A percentile compares a stretch with the other conserved stretches of the same genome.
These are phyloP conservation scores for Aspergillus unguis DNA, from an alignment of 2,329 filamentous ascomycete species.

Conservation along the genomic window DNA sequence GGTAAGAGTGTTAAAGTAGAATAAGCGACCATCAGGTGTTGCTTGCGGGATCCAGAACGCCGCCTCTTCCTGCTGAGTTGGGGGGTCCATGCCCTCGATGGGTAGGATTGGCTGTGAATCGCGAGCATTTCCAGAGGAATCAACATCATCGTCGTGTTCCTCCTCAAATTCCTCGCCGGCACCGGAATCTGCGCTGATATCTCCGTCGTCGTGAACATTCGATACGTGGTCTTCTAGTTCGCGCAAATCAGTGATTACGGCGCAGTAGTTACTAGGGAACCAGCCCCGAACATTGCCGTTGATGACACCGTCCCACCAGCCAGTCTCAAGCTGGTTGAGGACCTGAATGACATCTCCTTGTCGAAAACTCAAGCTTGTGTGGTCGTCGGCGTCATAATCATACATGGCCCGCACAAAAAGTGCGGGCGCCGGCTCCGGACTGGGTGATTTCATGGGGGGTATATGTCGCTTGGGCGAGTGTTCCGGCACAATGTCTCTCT, in stretches of 20 bases:
- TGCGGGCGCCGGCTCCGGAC: constrained; percentile 46
- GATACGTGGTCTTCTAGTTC: constrained; percentile 64
- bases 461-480: constrained; percentile 26
- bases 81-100: constrained; percentile 62
- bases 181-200: constrained; percentile 48
- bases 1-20: constrained; percentile 98
- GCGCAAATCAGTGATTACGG: constrained; percentile 73
- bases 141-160: constrained; percentile 63
- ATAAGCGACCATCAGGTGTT: constrained; percentile 85
- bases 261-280: constrained; percentile 99
- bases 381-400: constrained; percentile 96
- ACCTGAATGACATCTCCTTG: constrained; percentile 98
- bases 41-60: constrained; percentile 99
- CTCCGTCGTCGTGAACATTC: constrained; percentile 52
- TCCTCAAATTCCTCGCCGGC: constrained; percentile 62
- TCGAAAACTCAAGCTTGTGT: constrained; percentile 93
- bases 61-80: constrained; percentile 72
- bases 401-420: constrained; percentile 94
- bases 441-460: constrained; percentile 33
- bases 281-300: constrained; percentile 86
- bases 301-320: constrained; percentile 99
- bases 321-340: constrained; percentile 94
- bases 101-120: constrained; percentile 61
- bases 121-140: constrained; percentile 65
- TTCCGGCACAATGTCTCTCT: constrained; percentile 17